Evolutionary conservation across 2,329 filamentous ascomycete genomes (phyloP).

Genomic region (Macrophomina pseudophaseolina): DNA sequence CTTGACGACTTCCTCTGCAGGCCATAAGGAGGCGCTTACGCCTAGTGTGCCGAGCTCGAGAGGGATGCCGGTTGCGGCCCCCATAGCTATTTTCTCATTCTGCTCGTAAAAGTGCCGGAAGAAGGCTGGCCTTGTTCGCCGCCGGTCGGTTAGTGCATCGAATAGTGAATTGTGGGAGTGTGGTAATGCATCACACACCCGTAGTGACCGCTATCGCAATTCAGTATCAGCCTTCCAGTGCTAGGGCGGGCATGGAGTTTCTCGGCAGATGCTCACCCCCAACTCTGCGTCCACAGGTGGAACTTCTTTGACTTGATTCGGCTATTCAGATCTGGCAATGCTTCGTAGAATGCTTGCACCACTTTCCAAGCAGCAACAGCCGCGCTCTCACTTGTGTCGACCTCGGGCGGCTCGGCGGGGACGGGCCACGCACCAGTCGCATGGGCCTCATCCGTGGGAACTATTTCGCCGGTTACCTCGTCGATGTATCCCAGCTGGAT

Average conservation of each 20-base stretch:
- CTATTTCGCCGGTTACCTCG: conserved; percentile 50
- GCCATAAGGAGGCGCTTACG: too few relatives aligned
- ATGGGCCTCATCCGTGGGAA: conserved; percentile 50
- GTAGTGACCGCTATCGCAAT: conserved; percentile 50
- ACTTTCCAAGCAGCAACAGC: conserved; percentile 62
- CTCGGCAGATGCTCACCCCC: conserved; percentile 38
- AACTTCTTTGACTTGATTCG: conserved; percentile 57
- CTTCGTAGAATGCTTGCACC: conserved; percentile 60
- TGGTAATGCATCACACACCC: conserved; percentile 30
- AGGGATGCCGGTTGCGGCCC: conserved; percentile 53
- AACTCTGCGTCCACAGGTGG: conserved; percentile 64
- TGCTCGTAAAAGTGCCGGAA: conserved; percentile 64
- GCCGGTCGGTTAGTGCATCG: too few relatives aligned
- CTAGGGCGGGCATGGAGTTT: too few relatives aligned
- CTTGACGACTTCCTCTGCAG: too few relatives aligned
- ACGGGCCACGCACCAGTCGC: conserved; percentile 55
- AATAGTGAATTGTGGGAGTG: too few relatives aligned
- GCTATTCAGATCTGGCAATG: conserved; percentile 54
- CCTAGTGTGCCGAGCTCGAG: conserved; percentile 61
- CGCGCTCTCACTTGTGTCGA: conserved; percentile 63
- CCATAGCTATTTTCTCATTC: conserved; percentile 60
- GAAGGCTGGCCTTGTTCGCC: conserved; percentile 50
- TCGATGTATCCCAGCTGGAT: conserved; percentile 38
- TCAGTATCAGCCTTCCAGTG: too few relatives aligned
- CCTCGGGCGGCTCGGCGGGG: conserved; percentile 52